A percentile compares a stretch with the other conserved stretches of the same genome.
phyloP scores from a whole-genome alignment of 2,329 filamentous ascomycete genomes.

The Aureobasidium sp. region DNA sequence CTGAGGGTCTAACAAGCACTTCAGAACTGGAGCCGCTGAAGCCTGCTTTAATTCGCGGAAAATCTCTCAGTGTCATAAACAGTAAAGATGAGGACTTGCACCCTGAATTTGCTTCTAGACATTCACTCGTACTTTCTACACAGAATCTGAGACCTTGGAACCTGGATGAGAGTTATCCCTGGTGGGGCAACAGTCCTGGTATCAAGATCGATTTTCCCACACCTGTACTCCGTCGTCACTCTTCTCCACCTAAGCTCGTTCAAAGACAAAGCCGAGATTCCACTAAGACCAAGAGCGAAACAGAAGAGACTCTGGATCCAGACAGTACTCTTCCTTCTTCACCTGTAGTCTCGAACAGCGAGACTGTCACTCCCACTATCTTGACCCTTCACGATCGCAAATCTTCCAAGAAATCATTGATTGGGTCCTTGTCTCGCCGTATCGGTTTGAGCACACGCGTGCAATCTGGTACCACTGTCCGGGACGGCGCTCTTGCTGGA shows the following conservation, averaged over 20 bases:
- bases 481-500: conserved; percentile 7
- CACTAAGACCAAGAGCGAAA: not conserved
- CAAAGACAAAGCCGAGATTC: conserved; percentile 17
- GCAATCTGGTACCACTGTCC: conserved; percentile 7
- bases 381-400: conserved; percentile 28
- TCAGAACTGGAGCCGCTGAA: conserved; percentile 4
- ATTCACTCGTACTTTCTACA: conserved; percentile 29
- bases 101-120: conserved; percentile 18
- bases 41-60: conserved; percentile 24
- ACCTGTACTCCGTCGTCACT: conserved; percentile 26
- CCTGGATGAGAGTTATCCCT: conserved; percentile 41
- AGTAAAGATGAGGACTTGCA: not conserved
- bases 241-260: conserved; percentile 24
- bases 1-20: not conserved
- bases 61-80: conserved; percentile 18
- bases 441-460: conserved; percentile 23
- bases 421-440: conserved; percentile 30
- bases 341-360: conserved; percentile 9
- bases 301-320: conserved; percentile 7
- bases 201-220: conserved; percentile 34
- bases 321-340: conserved; percentile 15
- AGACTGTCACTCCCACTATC: conserved; percentile 14
- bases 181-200: conserved; percentile 32
- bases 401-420: conserved; percentile 30
- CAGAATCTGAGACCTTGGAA: conserved; percentile 42